phyloP scores from a whole-genome alignment of 768 basidiomycete species.

The Xerocomus brunneocitrinus region DNA sequence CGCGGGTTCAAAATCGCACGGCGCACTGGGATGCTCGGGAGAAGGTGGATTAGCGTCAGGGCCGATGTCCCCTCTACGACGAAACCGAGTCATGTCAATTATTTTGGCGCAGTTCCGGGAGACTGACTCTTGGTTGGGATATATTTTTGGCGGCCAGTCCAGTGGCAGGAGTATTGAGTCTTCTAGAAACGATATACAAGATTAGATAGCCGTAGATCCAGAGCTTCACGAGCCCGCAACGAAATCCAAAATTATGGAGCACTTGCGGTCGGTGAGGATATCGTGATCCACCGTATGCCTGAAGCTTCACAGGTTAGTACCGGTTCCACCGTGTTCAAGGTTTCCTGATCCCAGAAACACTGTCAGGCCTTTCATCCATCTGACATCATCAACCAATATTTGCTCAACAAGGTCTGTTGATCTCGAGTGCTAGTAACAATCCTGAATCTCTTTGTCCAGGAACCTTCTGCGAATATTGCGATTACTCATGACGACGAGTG shows the following conservation, averaged over 20 bases:
- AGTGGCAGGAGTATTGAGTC: background rate
- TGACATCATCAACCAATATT: conserved; percentile 4
- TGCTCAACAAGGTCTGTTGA: background rate
- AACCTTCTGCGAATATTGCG: background rate
- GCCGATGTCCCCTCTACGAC: background rate
- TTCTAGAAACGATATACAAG: background rate
- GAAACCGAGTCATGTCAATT: background rate
- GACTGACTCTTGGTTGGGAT: background rate
- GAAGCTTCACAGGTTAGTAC: background rate
- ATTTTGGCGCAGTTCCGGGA: background rate
- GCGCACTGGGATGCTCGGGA: background rate
- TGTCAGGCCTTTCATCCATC: conserved; percentile 10
- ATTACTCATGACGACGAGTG: conserved; percentile 4
- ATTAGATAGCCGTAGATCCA: background rate
- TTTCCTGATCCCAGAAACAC: background rate
- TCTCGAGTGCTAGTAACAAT: background rate
- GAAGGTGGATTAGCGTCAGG: conserved; percentile 2
- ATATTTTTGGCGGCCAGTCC: background rate
- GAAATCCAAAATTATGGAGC: background rate
- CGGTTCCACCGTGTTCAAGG: too few species aligned
- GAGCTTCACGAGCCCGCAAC: background rate
- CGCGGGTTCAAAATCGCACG: conserved; percentile 17
- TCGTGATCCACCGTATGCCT: too few species aligned
- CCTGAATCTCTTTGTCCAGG: background rate
- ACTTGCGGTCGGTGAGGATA: background rate